A percentile compares a stretch with the other conserved stretches of the same genome.
phyloP scores from a whole-genome alignment of 306 rosid species.

The Alnus rubra region DNA sequence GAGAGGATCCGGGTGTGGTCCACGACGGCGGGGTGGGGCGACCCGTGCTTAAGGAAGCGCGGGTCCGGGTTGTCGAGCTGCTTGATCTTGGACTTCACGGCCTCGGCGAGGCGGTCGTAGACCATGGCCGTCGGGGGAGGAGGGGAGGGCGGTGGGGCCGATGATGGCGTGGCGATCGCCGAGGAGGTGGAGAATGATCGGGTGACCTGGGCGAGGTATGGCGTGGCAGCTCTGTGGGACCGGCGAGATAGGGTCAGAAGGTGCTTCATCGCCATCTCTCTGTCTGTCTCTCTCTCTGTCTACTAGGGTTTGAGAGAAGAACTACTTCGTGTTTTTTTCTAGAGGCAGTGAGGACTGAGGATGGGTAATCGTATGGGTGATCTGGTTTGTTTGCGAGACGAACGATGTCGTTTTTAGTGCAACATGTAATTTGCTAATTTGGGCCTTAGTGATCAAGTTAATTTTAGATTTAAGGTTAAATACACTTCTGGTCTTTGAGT shows the following conservation, averaged over 20 bases:
- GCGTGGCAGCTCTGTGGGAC: slow-evolving; percentile 34
- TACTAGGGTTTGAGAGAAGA: slow-evolving; percentile 53
- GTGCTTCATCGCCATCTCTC: slow-evolving; percentile 71
- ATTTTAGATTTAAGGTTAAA: too few relatives aligned
- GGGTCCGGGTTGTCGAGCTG: slow-evolving; percentile 84
- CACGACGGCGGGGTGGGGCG: slow-evolving; percentile 60
- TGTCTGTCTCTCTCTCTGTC: slow-evolving; percentile 15
- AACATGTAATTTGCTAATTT: too few relatives aligned
- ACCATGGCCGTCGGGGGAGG: slow-evolving; percentile 80
- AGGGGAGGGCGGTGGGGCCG: slow-evolving; percentile 49
- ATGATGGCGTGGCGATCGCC: slow-evolving; percentile 37
- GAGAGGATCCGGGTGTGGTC: slow-evolving; percentile 78
- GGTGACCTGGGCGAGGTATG: slow-evolving; percentile 30
- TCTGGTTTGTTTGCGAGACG: too few relatives aligned
- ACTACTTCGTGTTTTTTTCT: neutral
- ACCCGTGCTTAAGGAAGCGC: slow-evolving; percentile 83
- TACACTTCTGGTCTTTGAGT: too few relatives aligned
- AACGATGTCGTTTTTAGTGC: too few relatives aligned
- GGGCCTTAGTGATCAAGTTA: too few relatives aligned
- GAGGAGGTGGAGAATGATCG: slow-evolving; percentile 53
- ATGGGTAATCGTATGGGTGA: too few relatives aligned
- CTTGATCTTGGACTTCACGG: slow-evolving; percentile 64
- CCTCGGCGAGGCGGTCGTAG: slow-evolving; percentile 87
- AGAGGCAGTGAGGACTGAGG: neutral
- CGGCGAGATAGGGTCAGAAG: slow-evolving; percentile 73